Percentiles rank a stretch among this genome's conserved stretches.
phyloP scores from a whole-genome alignment of 306 rosid species.

The Inga oerstediana region DNA sequence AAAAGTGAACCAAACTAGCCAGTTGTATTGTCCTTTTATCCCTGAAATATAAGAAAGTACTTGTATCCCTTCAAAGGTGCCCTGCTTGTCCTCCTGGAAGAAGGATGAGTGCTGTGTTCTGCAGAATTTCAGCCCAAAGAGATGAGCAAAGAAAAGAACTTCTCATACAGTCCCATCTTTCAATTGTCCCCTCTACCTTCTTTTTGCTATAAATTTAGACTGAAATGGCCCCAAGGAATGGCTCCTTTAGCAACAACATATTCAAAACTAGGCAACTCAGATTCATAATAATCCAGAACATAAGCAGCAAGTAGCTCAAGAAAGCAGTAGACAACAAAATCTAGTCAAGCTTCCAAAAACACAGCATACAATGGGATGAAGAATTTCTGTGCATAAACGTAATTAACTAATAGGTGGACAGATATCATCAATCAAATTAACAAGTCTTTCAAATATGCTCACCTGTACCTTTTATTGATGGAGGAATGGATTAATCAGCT shows the following conservation, averaged over 20 bases:
- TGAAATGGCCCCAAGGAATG: background rate
- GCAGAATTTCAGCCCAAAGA: constrained; percentile 37
- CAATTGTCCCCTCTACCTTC: background rate
- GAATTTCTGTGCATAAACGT: constrained; percentile 7
- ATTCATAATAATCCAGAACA: constrained; percentile 12
- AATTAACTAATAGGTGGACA: constrained; percentile 16
- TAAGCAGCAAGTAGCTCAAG: background rate
- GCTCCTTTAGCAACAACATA: background rate
- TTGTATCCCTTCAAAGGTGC: constrained; percentile 26
- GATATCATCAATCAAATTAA: constrained; percentile 12
- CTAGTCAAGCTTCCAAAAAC: constrained; percentile 8
- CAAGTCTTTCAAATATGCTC: constrained; percentile 14
- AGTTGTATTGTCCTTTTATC: constrained; percentile 22
- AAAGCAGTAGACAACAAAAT: background rate
- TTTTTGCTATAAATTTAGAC: background rate
- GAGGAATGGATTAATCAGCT: constrained; percentile 42
- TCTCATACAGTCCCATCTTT: constrained; percentile 1
- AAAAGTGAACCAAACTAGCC: constrained; percentile 22
- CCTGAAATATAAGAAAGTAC: background rate
- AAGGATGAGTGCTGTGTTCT: constrained; percentile 31
- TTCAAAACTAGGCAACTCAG: constrained; percentile 27
- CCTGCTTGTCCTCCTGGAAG: constrained; percentile 21
- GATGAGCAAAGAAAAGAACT: constrained; percentile 27
- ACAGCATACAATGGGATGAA: constrained; percentile 2
- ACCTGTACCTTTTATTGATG: constrained; percentile 40